These are phyloP conservation scores for Zymoseptoria pseudotritici DNA, from an alignment of 2,329 filamentous ascomycete genomes.

Conservation along the genomic window DNA sequence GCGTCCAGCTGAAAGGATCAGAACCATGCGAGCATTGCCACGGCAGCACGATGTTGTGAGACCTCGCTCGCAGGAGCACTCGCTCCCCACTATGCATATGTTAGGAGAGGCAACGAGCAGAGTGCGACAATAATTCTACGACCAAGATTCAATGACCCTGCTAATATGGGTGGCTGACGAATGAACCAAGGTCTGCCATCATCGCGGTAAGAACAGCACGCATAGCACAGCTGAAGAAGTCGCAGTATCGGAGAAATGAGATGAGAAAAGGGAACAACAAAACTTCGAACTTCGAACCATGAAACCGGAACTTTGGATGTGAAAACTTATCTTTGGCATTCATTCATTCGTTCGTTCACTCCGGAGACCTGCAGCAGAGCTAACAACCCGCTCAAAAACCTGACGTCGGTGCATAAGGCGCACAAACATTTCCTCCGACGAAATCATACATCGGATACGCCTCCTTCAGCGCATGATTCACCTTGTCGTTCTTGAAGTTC, in stretches of 20 bases:
- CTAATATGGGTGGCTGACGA: too few species aligned
- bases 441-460: constrained; percentile 6
- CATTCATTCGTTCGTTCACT: too few species aligned
- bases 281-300: too few species aligned
- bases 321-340: too few species aligned
- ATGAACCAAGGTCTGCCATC: too few species aligned
- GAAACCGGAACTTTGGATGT: too few species aligned
- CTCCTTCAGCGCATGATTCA: constrained; percentile 1
- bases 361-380: too few species aligned
- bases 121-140: not conserved
- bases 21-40: not conserved
- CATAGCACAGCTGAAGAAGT: too few species aligned
- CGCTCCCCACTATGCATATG: not conserved
- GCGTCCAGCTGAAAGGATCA: not conserved
- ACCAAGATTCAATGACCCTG: not conserved
- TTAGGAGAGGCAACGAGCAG: not conserved
- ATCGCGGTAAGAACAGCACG: too few species aligned
- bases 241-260: too few species aligned
- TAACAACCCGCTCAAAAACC: too few species aligned
- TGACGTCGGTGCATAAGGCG: constrained; percentile 1
- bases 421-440: not conserved
- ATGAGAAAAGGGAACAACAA: too few species aligned
- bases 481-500: constrained; percentile 1
- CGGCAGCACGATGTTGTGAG: not conserved
- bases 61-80: not conserved